Evolutionary conservation across 768 basidiomycete species (phyloP), one percentile per base, ranked within the genome.

Genomic region (Trametes meyenii): DNA sequence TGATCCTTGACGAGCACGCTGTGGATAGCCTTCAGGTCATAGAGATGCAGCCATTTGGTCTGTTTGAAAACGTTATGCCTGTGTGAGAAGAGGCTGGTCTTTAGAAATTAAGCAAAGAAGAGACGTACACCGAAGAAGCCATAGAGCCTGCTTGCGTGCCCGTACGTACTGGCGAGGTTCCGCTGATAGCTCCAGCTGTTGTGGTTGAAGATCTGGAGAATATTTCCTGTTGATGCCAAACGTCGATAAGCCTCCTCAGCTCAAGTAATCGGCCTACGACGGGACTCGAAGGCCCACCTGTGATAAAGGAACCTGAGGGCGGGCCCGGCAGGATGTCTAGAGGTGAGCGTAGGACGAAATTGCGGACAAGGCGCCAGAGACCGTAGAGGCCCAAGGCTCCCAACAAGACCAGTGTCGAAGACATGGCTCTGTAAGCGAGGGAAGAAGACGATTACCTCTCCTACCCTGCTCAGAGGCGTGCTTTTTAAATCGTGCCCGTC

Each of bases 71-170:
- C 1, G 14, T 14, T n/a, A 1, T n/a, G 33, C 23, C 0, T 12
- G 5, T 3, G 6, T 55, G 14, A 14, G 6, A 11, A 12, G 4
- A n/a, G 6, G 24, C 8, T 4, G 14, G 26, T 23, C 8, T 5
- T 33, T 4, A 19, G 45, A 36, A 46, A 36, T 10, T 29, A 1
- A 8, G 49, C n/a, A 24, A 6, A 24, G 23, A 64, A 71, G 50
- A 65, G 36, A 50, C 57, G 17, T 17, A 82, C 81, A 40, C 81
- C 81, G 43, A 81, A 81, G 58, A 81, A 76, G 10, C 79, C 81
- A 36, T 77, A 65, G 2, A 82, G 69, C 61, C 75, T 80, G 38
- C 75, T 78, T 60, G 83, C 73, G 2, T 77, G 76, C 5, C 79
- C 81, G 56, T 76, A 83, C 0, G 52, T 65, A 6, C 64, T 52